Conservation (phyloP, 192 early-diverging fungal genomes). For the Linnemannia zychae region DNA sequence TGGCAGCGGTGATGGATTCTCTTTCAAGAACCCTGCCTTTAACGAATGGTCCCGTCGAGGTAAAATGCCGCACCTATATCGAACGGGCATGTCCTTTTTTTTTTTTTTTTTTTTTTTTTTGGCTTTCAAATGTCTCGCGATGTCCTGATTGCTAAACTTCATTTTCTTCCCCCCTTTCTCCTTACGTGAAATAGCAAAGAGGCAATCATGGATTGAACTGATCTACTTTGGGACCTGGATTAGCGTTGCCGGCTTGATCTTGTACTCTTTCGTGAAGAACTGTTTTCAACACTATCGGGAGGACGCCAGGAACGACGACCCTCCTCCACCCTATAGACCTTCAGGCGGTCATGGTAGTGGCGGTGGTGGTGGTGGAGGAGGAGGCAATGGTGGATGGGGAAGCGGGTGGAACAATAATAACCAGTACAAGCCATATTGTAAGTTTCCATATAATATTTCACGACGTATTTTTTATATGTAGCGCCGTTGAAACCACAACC, state of each 20-base stretch:
- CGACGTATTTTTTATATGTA: too few relatives aligned
- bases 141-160: too few relatives aligned
- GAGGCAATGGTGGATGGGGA: conserved; percentile 37
- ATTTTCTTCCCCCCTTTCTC: background rate
- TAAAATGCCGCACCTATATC: background rate
- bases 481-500: background rate
- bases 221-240: conserved; percentile 33
- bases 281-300: conserved; percentile 8
- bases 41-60: conserved; percentile 27
- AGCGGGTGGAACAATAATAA: conserved; percentile 22
- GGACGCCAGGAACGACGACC: conserved; percentile 17
- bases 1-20: background rate
- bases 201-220: conserved; percentile 22
- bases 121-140: too few relatives aligned
- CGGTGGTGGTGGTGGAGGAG: conserved; percentile 22
- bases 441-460: too few relatives aligned
- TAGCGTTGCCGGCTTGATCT: conserved; percentile 24
- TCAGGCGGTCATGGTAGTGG: conserved; percentile 6
- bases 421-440: conserved; percentile 26
- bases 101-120: background rate
- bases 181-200: conserved; percentile 9
- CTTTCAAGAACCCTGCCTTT: background rate
- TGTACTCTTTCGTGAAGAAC: conserved; percentile 27
- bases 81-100: background rate
- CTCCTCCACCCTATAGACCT: conserved; percentile 51